A percentile compares a stretch with the other conserved stretches of the same genome.
These are phyloP conservation scores for Wilcoxina mikolae DNA, from an alignment of 495 filamentous ascomycete species.

Conservation along the genomic window DNA sequence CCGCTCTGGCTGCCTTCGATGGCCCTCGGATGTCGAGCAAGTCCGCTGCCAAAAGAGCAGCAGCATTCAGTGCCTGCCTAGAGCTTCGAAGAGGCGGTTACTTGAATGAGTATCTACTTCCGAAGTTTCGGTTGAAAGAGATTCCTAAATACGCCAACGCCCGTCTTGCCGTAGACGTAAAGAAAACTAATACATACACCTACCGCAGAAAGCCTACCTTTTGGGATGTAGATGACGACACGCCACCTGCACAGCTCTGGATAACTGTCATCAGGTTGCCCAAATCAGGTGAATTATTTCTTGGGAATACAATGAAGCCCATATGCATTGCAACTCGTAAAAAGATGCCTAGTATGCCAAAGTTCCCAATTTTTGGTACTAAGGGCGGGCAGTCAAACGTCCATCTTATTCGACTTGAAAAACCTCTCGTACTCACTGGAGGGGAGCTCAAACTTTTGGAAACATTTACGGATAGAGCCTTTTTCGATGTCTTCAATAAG, in stretches of 20 bases:
- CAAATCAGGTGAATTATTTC: conserved; percentile 40
- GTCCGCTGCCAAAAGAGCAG: conserved; percentile 69
- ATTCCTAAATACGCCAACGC: conserved; percentile 83
- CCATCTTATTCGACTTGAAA: conserved; percentile 31
- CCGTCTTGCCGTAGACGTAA: conserved; percentile 63
- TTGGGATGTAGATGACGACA: conserved; percentile 45
- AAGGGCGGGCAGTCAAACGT: conserved; percentile 44
- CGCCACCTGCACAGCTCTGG: conserved; percentile 44
- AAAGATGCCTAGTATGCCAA: conserved; percentile 47
- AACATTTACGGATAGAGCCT: conserved; percentile 57
- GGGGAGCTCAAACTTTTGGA: conserved; percentile 40
- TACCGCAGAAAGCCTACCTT: conserved; percentile 67
- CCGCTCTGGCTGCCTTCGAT: conserved; percentile 51
- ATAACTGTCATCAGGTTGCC: conserved; percentile 49
- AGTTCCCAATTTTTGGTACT: conserved; percentile 57
- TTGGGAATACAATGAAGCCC: conserved; percentile 42
- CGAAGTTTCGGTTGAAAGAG: conserved; percentile 50
- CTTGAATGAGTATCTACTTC: conserved; percentile 57
- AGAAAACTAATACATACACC: conserved; percentile 54
- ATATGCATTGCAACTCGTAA: conserved; percentile 60
- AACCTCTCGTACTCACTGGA: conserved; percentile 18
- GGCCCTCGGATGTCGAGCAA: conserved; percentile 51
- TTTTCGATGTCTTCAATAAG: conserved; percentile 83
- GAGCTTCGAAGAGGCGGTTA: conserved; percentile 49
- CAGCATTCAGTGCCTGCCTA: conserved; percentile 75